A percentile compares a stretch with the other conserved stretches of the same genome.
These are phyloP conservation scores for Secale cereale DNA, from an alignment of 176 grass and related monocot genomes.

Conservation along the genomic window DNA sequence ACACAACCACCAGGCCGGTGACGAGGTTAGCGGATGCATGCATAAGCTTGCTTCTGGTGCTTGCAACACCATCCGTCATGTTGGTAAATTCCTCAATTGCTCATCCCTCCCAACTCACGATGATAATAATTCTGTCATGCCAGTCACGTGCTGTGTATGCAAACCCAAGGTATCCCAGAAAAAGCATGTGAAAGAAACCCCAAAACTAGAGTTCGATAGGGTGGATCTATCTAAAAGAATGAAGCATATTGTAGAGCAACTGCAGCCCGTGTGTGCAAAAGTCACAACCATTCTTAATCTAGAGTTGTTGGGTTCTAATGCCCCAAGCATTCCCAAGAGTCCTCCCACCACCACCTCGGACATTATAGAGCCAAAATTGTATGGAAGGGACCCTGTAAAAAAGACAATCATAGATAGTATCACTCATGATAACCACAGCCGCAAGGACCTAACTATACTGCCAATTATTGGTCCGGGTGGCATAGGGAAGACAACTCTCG, in stretches of 20 bases:
- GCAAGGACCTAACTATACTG: background rate
- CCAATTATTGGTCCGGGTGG: slow-evolving; percentile 37
- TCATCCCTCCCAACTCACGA: background rate
- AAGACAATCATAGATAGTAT: background rate
- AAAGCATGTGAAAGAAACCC: background rate
- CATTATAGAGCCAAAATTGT: background rate
- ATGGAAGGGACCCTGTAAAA: background rate
- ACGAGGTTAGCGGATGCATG: background rate
- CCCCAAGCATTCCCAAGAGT: background rate
- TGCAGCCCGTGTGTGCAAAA: background rate
- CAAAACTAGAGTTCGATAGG: background rate
- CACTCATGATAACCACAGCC: no score
- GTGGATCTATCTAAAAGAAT: background rate
- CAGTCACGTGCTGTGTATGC: background rate
- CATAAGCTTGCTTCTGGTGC: background rate
- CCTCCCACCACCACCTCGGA: background rate
- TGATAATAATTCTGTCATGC: background rate
- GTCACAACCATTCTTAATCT: background rate
- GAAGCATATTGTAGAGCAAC: background rate
- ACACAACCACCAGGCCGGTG: background rate
- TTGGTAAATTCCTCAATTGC: background rate
- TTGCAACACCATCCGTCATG: background rate
- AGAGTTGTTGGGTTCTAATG: background rate
- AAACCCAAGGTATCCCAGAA: background rate
- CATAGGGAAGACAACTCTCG: slow-evolving; percentile 50